phyloP scores from a whole-genome alignment of 495 filamentous ascomycete species.

The Mytilinidion resinicola region DNA sequence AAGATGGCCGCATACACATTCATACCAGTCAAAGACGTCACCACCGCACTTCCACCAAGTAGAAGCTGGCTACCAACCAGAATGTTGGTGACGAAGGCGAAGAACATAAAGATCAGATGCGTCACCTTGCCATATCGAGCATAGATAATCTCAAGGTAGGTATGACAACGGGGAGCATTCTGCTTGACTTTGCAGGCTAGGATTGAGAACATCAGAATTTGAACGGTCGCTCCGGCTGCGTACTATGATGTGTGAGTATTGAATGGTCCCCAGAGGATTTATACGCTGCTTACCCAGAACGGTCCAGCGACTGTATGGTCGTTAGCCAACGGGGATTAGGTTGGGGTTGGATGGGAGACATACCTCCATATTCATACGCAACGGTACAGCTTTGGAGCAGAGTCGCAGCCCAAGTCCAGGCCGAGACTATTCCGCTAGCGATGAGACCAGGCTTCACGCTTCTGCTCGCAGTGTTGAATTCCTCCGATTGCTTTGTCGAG shows the following conservation, averaged over 20 bases:
- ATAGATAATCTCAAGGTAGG: constrained; percentile 30
- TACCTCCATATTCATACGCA: constrained; percentile 16
- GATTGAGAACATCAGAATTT: constrained; percentile 34
- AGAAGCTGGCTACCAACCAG: constrained; percentile 29
- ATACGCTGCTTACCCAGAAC: constrained; percentile 7
- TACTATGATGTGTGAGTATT: constrained; percentile 8
- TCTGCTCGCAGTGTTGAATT: constrained; percentile 25
- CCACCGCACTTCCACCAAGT: constrained; percentile 29
- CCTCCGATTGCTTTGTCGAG: constrained; percentile 23
- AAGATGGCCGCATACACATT: constrained; percentile 32
- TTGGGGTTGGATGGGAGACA: not conserved
- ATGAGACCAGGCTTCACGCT: constrained; percentile 24
- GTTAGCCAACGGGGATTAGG: not conserved
- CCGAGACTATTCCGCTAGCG: constrained; percentile 22
- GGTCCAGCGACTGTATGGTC: constrained; percentile 14
- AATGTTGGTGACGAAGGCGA: constrained; percentile 30
- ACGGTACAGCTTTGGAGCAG: constrained; percentile 27
- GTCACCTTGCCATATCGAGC: constrained; percentile 24
- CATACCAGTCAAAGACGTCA: constrained; percentile 31
- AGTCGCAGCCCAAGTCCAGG: constrained; percentile 30
- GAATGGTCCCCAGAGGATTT: not conserved
- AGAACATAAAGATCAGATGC: constrained; percentile 30
- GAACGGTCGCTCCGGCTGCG: constrained; percentile 31
- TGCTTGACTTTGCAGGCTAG: constrained; percentile 29
- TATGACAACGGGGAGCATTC: constrained; percentile 30